Conservation (phyloP, 192 early-diverging fungal species). For the Helicostylum pulchrum region DNA sequence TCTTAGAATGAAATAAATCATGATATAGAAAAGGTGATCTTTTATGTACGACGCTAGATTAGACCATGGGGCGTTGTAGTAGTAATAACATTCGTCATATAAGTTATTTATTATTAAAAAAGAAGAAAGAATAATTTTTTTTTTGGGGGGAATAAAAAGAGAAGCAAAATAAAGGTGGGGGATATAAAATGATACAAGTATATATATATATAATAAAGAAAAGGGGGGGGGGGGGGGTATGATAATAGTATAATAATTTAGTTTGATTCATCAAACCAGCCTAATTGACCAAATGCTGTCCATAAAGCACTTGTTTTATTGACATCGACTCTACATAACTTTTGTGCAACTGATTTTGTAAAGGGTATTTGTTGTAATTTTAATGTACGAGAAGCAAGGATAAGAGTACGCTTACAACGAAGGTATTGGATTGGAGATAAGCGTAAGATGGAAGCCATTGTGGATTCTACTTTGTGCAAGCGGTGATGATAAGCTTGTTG, state of each 20-base stretch:
- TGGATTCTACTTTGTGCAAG: conserved; percentile 63
- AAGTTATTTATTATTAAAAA: no score
- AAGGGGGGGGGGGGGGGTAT: background rate
- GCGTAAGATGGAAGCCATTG: conserved; percentile 76
- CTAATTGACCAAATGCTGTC: conserved; percentile 82
- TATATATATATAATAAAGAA: conserved; percentile 3
- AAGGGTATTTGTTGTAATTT: conserved; percentile 48
- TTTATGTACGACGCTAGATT: no score
- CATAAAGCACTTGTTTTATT: conserved; percentile 90
- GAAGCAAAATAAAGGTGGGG: conserved; percentile 5
- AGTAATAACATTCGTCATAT: no score
- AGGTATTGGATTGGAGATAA: conserved; percentile 83
- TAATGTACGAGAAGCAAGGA: conserved; percentile 55
- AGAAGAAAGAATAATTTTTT: background rate
- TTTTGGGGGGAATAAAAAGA: background rate
- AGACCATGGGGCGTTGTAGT: no score
- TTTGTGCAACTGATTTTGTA: conserved; percentile 90
- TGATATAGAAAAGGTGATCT: no score
- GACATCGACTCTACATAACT: conserved; percentile 87
- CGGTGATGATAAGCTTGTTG: conserved; percentile 45
- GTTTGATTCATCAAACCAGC: conserved; percentile 64
- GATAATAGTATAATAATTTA: background rate
- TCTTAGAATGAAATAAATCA: no score
- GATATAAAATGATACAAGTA: conserved; percentile 4
- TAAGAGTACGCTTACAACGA: conserved; percentile 73